These are phyloP conservation scores for Antrodiella citrinella DNA, from an alignment of 768 basidiomycete genomes.

Conservation along the genomic window DNA sequence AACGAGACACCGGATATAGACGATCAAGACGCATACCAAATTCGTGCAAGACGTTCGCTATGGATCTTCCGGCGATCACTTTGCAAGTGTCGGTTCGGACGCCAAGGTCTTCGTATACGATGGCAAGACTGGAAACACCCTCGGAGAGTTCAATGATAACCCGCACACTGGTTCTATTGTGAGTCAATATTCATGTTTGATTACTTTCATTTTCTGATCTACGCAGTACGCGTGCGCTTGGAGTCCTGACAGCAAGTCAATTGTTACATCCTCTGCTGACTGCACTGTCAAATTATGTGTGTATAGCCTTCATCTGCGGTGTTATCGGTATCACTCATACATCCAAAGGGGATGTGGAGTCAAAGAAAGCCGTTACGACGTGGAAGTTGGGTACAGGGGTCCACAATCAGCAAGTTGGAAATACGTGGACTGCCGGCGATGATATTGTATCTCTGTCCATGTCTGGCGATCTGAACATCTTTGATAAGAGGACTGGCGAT, in stretches of 20 bases:
- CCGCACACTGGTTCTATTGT: slow-evolving; percentile 74
- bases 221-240: slow-evolving; percentile 68
- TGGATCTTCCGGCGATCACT: slow-evolving; percentile 71
- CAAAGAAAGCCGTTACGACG: slow-evolving; percentile 53
- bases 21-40: slow-evolving; percentile 81
- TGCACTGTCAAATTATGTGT: slow-evolving; percentile 82
- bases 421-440: slow-evolving; percentile 67
- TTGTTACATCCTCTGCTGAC: slow-evolving; percentile 83
- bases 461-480: slow-evolving; percentile 71
- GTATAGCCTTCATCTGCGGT: slow-evolving; percentile 17
- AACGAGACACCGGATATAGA: no score
- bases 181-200: slow-evolving; percentile 25
- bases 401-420: slow-evolving; percentile 79
- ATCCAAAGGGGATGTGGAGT: slow-evolving; percentile 69
- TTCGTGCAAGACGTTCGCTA: slow-evolving; percentile 90
- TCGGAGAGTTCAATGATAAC: slow-evolving; percentile 58
- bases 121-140: slow-evolving; percentile 77
- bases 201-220: slow-evolving; percentile 1
- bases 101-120: slow-evolving; percentile 84
- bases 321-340: background rate
- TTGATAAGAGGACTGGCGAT: slow-evolving; percentile 64
- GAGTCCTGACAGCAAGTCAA: slow-evolving; percentile 62
- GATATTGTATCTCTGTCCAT: slow-evolving; percentile 79
- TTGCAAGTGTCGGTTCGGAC: slow-evolving; percentile 87
- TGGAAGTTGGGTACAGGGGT: slow-evolving; percentile 75